Base-by-base conservation (phyloP, 371 early-diverging fungal species). In the Mucor racemosus region DNA sequence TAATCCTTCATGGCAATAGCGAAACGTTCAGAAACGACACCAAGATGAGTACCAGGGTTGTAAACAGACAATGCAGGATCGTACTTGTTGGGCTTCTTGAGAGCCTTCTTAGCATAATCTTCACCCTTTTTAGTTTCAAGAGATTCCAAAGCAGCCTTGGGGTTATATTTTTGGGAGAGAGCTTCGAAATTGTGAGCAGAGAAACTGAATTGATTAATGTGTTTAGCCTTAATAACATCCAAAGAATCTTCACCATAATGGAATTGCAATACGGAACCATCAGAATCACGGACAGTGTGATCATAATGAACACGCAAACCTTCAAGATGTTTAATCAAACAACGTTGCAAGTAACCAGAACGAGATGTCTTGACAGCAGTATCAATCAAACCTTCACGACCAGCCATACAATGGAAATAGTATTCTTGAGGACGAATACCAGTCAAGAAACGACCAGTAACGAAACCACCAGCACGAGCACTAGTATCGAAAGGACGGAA, bases 321-420 rank as follows among this genome's bases (percentile, higher is more conserved):
- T 88, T 99, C 99, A 74, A 99, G 82, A 78, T 99, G 99, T 89
- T 99, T 99, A 75, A 99, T 96, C 73, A 99, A 89, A 90, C 99
- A 99, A 76, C 99, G 94, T 82, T 99, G 99, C 76, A 99, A 84
- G 80, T 99, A 99, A 50, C 99, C 99, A 10, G 99, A 99, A 75
- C 98, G 93, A 48, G 99, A 94, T 0, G 99, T 99, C 86, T 99
- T 99, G 79, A 99, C 99, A 64, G 99, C 99, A 3, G 99, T 99
- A 87, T 99, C 99, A 72, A 99, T 99, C 31, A 99, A 85, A 72
- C 99, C 99, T 90, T 99, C 99, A 84, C 99, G 97, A 75, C 99
- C 99, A 68, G 99, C 99, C 99, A 99, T 99, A 80, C 97, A 97
- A 82, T 91, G 91, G 87, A 92, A 94, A 76, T 91, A 92, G 79